phyloP scores from a whole-genome alignment of 73 alveolate genomes.

The Paraurostyla sp. region DNA sequence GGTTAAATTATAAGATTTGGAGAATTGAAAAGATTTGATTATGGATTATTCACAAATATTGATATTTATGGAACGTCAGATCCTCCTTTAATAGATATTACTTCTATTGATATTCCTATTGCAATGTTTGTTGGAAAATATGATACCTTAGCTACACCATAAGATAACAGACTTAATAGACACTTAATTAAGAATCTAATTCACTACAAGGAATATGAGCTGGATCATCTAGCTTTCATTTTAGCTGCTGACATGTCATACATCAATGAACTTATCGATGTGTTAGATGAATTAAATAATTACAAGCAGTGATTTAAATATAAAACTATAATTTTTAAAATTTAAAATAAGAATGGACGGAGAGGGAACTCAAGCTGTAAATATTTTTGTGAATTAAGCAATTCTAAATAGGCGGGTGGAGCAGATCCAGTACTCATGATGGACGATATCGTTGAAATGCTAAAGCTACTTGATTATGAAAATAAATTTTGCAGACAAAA shows the following conservation, averaged over 20 bases:
- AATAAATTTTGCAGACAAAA: slow-evolving; percentile 63
- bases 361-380: slow-evolving; percentile 64
- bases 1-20: slow-evolving; percentile 10
- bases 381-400: neutral
- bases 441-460: slow-evolving; percentile 81
- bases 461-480: slow-evolving; percentile 78
- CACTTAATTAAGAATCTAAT: slow-evolving; percentile 3
- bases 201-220: slow-evolving; percentile 76
- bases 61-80: neutral
- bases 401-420: slow-evolving; percentile 8
- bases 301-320: neutral
- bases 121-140: slow-evolving; percentile 48
- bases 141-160: slow-evolving; percentile 40
- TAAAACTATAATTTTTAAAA: slow-evolving; percentile 37
- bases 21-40: slow-evolving; percentile 23
- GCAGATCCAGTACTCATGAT: slow-evolving; percentile 78
- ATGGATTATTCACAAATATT: slow-evolving; percentile 13
- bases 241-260: slow-evolving; percentile 78
- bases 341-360: slow-evolving; percentile 60
- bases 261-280: slow-evolving; percentile 69
- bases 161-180: neutral
- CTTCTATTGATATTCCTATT: slow-evolving; percentile 7
- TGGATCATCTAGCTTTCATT: slow-evolving; percentile 84
- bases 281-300: slow-evolving; percentile 5
- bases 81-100: slow-evolving; percentile 11